A percentile compares a stretch with the other conserved stretches of the same genome.
phyloP scores from a whole-genome alignment of 768 basidiomycete species.

The Termitomyces sp. region DNA sequence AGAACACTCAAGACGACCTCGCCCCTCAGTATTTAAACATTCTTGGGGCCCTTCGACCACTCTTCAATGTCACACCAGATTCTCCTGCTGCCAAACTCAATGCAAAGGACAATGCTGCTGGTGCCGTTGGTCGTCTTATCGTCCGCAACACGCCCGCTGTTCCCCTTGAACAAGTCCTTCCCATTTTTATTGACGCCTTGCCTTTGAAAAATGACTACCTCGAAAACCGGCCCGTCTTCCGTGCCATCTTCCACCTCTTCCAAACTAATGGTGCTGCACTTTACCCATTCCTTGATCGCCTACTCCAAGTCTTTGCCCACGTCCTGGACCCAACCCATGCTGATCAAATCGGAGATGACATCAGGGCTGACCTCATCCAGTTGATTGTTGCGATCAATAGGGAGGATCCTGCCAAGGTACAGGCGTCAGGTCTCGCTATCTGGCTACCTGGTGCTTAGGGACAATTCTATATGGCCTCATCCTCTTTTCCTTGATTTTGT shows the following conservation, averaged over 20 bases:
- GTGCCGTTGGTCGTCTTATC: constrained; percentile 87
- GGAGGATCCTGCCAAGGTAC: constrained; percentile 73
- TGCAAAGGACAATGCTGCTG: constrained; percentile 95
- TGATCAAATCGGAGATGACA: constrained; percentile 80
- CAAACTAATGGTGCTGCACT: constrained; percentile 65
- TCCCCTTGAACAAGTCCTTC: constrained; percentile 88
- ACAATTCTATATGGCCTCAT: constrained; percentile 4
- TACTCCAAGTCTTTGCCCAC: constrained; percentile 74
- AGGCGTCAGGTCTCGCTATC: constrained; percentile 64
- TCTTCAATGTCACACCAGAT: constrained; percentile 66
- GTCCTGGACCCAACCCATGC: constrained; percentile 71
- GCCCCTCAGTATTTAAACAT: constrained; percentile 75
- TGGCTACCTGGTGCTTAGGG: constrained; percentile 43
- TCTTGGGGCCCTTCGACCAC: constrained; percentile 72
- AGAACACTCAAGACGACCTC: constrained; percentile 79
- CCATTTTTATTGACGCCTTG: constrained; percentile 73
- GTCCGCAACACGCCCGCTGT: constrained; percentile 70
- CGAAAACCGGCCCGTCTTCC: constrained; percentile 88
- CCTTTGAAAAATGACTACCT: constrained; percentile 85
- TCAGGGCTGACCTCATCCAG: constrained; percentile 67
- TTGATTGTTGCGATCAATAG: constrained; percentile 68
- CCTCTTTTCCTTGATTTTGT: constrained; percentile 11
- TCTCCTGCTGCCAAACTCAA: constrained; percentile 66
- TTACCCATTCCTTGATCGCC: constrained; percentile 67
- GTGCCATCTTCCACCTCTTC: constrained; percentile 85